Evolutionary conservation across 1,284 basidiomycete species (phyloP), one percentile per base, ranked within the genome.

Genomic region (Ceratobasidium theobromae): DNA sequence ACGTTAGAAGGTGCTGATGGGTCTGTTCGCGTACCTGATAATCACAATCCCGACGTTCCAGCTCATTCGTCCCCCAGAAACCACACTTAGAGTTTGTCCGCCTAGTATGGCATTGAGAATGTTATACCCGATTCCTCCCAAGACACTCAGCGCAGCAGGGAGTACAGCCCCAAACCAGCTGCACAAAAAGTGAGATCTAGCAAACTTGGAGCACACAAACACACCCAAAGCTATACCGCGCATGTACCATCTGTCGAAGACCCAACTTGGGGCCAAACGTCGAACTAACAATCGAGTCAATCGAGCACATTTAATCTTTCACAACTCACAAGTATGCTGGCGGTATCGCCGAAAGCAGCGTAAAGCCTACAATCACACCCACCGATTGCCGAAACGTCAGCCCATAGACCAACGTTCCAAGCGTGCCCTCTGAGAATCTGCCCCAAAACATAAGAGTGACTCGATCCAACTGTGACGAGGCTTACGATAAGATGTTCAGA

Each of bases 201-300:
- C 35, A 8, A 4, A 40, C 16, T 11, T 23, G 43, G 40, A n/a
- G 23, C 52, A 30, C 0, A 23, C 18, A 45, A 12, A 60, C 72
- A 40, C 48, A 72, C 66, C 90, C 91, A 73, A 93, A 91, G 38
- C 84, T 86, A 75, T 87, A 90, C 25, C 89, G 79, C 4, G 92
- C 86, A 67, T 86, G 84, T 21, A 91, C 85, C 89, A 95, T 93
- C 72, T 94, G 92, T n/a, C 93, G 82, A 78, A 95, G 83, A 8
- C 93, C 93, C 0, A 89, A 79, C 74, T 86, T 87, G 0, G 91
- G 88, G n/a, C 93, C 93, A 84, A 90, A 93, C 41, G 88, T 91
- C 12, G 86, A 81, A 57, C 89, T 91, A 62, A 23, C 45, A 49
- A n/a, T n/a, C n/a, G n/a, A n/a, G n/a, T n/a, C n/a, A n/a, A n/a